Evolutionary conservation across 129 eudicot genomes (phyloP), one percentile per base, ranked within the genome.

Genomic region (Lactuca sativa): DNA sequence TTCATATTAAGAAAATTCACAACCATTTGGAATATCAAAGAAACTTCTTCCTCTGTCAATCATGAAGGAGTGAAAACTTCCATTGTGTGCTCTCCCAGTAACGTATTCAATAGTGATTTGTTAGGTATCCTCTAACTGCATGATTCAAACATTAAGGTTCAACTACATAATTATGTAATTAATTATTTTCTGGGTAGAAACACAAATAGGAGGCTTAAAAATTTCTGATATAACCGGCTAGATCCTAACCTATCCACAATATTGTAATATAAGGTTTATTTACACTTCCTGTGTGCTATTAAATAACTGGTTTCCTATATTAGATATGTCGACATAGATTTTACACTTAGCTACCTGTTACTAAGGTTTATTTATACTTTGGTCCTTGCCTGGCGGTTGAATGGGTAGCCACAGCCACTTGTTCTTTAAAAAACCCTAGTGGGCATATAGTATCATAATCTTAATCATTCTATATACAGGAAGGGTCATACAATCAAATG

Each of bases 391-490:
- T 38, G 56, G 71, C 69, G 36, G 71, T 54, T 41, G 33, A 64
- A 41, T 53, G 44, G 51, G 41, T 21, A 7, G 17, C 15, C 37
- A 4, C 56, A 55, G 2, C 57, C 64, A 73, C 71, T 73, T 38
- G 77, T 61, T 72, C 36, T 61, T 60, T 61, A 3, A 8, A 21
- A 75, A 66, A 66, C 6, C 61, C 74, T 58, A 75, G 79, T 67
- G 73, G 68, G 11, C 5, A 6, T 25, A 49, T 66, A 14, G 17
- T 41, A 57, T 33, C n/a, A 3, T 25, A 40, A 21, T 49, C 30
- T 36, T 11, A 62, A 30, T 48, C 53, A 25, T 66, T 57, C 51
- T 56, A 43, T 47, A 62, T 18, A 43, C 16, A 32, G 60, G 34
- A 66, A n/a, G 30, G 66, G 30, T 34, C 51, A 64, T 16, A 43